Evolutionary conservation across 805 yeast genomes (phyloP).

Genomic region (Barnettozyma wickerhamii): DNA sequence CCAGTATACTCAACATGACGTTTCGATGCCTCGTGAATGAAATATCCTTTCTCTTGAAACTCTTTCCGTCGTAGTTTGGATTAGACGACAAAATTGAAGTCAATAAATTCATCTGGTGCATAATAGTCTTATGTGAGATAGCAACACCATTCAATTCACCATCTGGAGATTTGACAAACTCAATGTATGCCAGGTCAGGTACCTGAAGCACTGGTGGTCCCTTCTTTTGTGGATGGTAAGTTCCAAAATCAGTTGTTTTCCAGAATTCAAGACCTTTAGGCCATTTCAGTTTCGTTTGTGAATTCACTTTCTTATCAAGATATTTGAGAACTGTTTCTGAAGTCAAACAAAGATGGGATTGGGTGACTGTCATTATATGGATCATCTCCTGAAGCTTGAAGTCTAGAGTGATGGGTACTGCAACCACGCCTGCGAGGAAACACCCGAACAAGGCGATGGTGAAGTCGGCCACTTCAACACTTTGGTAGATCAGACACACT

Average conservation of each 20-base stretch:
- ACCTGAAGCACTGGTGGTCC: constrained; percentile 64
- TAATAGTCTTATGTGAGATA: constrained; percentile 79
- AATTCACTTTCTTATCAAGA: constrained; percentile 55
- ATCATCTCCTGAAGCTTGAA: constrained; percentile 64
- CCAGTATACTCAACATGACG: constrained; percentile 60
- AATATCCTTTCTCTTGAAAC: constrained; percentile 49
- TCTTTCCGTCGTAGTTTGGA: constrained; percentile 42
- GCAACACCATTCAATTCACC: constrained; percentile 95
- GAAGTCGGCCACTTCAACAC: constrained; percentile 80
- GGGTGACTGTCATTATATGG: constrained; percentile 67
- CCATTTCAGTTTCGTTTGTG: constrained; percentile 52
- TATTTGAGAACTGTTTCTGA: constrained; percentile 77
- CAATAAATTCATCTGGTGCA: constrained; percentile 82
- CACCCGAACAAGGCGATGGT: constrained; percentile 86
- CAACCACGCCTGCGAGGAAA: constrained; percentile 88
- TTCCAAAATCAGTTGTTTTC: constrained; percentile 86
- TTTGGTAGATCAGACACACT: constrained; percentile 79
- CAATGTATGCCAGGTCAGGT: constrained; percentile 89
- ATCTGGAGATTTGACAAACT: constrained; percentile 82
- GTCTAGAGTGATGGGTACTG: constrained; percentile 85
- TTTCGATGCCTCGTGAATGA: constrained; percentile 44
- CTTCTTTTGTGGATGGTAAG: constrained; percentile 53
- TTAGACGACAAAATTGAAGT: constrained; percentile 63
- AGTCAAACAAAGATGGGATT: constrained; percentile 71
- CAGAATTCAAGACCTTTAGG: constrained; percentile 71